Evolutionary conservation across 106 monocot genomes (phyloP).

Genomic region (Acanthochlamys bracteata): DNA sequence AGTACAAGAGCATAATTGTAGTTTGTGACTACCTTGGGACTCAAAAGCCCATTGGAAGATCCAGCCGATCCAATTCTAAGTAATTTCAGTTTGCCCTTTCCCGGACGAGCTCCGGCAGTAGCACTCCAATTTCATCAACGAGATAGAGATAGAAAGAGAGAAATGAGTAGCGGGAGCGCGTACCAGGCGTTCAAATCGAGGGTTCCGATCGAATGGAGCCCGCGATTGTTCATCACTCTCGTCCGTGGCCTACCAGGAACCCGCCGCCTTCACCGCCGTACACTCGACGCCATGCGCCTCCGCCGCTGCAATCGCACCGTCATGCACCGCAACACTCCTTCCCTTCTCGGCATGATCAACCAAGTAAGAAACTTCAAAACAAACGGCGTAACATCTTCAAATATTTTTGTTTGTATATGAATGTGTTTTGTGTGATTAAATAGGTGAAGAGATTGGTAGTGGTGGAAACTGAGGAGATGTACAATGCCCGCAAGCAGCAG

Average conservation of each 20-base stretch:
- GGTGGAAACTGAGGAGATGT: slow-evolving; percentile 94
- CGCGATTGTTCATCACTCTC: slow-evolving; percentile 76
- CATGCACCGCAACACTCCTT: slow-evolving; percentile 83
- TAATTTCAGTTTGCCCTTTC: too few relatives aligned
- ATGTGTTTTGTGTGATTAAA: background rate
- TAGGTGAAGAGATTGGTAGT: slow-evolving; percentile 94
- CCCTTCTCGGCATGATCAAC: slow-evolving; percentile 91
- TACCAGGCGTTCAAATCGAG: slow-evolving; percentile 85
- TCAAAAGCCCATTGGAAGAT: too few relatives aligned
- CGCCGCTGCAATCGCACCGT: slow-evolving; percentile 92
- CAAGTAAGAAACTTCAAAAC: slow-evolving; percentile 33
- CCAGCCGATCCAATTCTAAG: too few relatives aligned
- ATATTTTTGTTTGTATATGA: background rate
- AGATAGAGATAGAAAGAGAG: background rate
- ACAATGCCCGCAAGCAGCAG: slow-evolving; percentile 64
- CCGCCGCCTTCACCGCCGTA: slow-evolving; percentile 84
- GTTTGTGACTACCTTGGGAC: too few relatives aligned
- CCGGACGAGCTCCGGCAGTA: too few relatives aligned
- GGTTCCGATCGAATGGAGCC: slow-evolving; percentile 76
- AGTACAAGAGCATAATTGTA: background rate
- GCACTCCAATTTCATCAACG: background rate
- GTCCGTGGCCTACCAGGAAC: slow-evolving; percentile 90
- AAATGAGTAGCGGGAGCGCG: slow-evolving; percentile 74
- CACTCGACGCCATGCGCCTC: slow-evolving; percentile 94
- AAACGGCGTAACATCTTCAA: background rate